Base-by-base conservation (phyloP, 176 grass and related monocot species). In the Metroxylon sagu region DNA sequence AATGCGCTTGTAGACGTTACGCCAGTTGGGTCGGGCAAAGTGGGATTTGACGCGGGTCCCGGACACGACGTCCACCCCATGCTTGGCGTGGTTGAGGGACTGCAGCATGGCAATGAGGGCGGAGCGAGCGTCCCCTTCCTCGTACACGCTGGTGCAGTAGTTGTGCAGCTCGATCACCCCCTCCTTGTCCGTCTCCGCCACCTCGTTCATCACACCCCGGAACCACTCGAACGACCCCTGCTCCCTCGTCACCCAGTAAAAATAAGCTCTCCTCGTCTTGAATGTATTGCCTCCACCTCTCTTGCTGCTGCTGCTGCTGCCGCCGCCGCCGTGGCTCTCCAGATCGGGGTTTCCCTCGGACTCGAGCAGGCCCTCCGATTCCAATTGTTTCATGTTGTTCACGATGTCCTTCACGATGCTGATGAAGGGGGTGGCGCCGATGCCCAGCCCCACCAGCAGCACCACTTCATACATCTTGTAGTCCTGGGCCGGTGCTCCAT, bases 181-280 rank as follows among this genome's bases (percentile, higher is more conserved):
- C 65, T 88, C 83, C 74, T 78, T 82, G 79, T 90, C 83, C 1
- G 67, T 83, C 72, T 80, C 87, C 5, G 83, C 83, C 57, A 96
- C 83, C 73, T 90, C 86, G 67, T 90, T 72, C 86, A 90, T 85
- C 43, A 90, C 83, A 51, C 83, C 91, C 2, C 83, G 70, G 80
- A 96, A 96, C 91, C 91, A 96, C 69, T 96, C 86, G 76, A 96
- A 90, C n/a, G 86, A 90, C 1, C 83, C 91, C 27, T 96, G 83
- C 74, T 96, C 91, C 7, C 91, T 68, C 5, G 90, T 95, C 59
- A 86, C 82, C 90, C 90, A 95, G 79, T 95, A 95, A 74, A 95
- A 95, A 69, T 95, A 95, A 26, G 90, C 90, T 0, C 83, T 67
- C 19, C 80, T 71, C 18, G 91, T 96, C 55, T 54, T 77, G 80